phyloP scores from a whole-genome alignment of 306 rosid species.

The Potentilla sterilis region DNA sequence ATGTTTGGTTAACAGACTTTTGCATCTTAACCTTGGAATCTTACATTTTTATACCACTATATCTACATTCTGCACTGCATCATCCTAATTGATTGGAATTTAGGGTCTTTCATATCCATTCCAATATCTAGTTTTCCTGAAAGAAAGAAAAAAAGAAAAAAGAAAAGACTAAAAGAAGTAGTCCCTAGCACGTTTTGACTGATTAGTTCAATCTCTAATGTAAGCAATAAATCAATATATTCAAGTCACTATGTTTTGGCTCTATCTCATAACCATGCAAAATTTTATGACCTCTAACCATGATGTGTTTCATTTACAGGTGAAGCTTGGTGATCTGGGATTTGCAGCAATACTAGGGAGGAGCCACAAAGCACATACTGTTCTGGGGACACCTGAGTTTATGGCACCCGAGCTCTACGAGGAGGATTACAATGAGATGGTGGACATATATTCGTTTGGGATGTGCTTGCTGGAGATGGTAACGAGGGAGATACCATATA shows the following conservation, averaged over 20 bases:
- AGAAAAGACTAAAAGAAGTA: too few species aligned
- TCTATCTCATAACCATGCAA: not conserved
- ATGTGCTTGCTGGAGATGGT: slow-evolving; percentile 97
- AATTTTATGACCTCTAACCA: not conserved
- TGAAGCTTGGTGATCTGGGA: slow-evolving; percentile 89
- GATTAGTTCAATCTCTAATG: not conserved
- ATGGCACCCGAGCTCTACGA: slow-evolving; percentile 97
- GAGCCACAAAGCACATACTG: slow-evolving; percentile 80
- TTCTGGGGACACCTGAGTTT: slow-evolving; percentile 86
- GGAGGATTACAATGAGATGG: slow-evolving; percentile 95
- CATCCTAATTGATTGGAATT: not conserved
- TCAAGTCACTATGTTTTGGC: not conserved
- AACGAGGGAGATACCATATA: slow-evolving; percentile 84
- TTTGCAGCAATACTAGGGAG: slow-evolving; percentile 83
- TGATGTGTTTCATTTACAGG: slow-evolving; percentile 35
- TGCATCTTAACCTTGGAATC: not conserved
- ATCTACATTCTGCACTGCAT: not conserved
- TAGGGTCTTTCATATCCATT: not conserved
- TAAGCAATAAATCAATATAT: not conserved
- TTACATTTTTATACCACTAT: not conserved
- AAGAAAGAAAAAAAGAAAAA: not conserved
- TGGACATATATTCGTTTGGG: slow-evolving; percentile 91
- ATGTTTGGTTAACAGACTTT: not conserved
- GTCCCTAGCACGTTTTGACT: slow-evolving; percentile 3
- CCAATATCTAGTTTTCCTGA: not conserved